phyloP scores from a whole-genome alignment of 148 eudicot genomes.

The Silene uniflora region DNA sequence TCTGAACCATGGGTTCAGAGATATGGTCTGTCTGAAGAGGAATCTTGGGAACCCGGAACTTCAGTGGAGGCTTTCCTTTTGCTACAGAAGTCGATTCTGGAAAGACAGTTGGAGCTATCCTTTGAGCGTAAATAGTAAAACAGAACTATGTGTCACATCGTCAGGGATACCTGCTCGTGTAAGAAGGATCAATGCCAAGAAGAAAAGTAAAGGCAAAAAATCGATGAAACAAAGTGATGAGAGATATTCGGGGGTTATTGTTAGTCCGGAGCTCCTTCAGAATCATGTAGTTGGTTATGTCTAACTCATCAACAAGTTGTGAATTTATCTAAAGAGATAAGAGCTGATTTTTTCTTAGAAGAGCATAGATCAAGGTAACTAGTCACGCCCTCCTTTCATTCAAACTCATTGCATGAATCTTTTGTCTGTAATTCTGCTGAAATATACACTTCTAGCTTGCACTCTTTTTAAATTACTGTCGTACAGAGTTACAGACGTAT shows the following conservation, averaged over 20 bases:
- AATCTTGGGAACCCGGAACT: slow-evolving; percentile 33
- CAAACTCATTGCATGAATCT: too few relatives aligned
- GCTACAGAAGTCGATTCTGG: slow-evolving; percentile 76
- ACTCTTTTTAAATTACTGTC: too few relatives aligned
- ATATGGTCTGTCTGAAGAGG: too few relatives aligned
- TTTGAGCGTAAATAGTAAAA: too few relatives aligned
- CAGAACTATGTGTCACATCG: too few relatives aligned
- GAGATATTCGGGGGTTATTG: slow-evolving; percentile 27
- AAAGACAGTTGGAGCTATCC: slow-evolving; percentile 79
- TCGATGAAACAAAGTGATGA: too few relatives aligned
- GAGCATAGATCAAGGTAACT: slow-evolving; percentile 70
- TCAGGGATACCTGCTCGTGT: too few relatives aligned
- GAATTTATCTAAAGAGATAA: slow-evolving; percentile 58
- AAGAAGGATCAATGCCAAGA: too few relatives aligned
- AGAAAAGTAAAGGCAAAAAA: too few relatives aligned
- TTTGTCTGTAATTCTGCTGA: too few relatives aligned
- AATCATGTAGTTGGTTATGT: slow-evolving; percentile 69
- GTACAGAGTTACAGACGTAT: too few relatives aligned
- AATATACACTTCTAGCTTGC: too few relatives aligned
- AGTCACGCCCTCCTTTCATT: neutral
- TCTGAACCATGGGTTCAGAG: slow-evolving; percentile 17
- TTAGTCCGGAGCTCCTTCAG: slow-evolving; percentile 67
- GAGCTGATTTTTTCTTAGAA: slow-evolving; percentile 62
- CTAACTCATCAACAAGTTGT: slow-evolving; percentile 77
- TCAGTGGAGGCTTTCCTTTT: slow-evolving; percentile 71